These are phyloP conservation scores for Dacryopinax spathularia DNA, from an alignment of 768 basidiomycete species.

Conservation along the genomic window DNA sequence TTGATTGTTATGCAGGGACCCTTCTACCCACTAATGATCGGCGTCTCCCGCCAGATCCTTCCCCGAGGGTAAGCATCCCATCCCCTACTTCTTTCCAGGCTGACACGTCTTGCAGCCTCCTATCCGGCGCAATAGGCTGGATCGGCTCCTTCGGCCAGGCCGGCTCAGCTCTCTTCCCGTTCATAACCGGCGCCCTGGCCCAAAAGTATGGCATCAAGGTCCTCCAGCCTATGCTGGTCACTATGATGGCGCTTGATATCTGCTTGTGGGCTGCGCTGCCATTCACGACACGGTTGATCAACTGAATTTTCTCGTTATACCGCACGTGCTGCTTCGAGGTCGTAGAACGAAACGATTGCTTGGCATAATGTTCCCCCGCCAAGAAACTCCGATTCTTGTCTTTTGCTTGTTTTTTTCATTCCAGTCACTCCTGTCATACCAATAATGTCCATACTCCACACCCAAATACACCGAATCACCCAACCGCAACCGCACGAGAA, in stretches of 20 bases:
- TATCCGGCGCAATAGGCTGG: slow-evolving; percentile 41
- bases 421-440: too few species aligned
- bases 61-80: background rate
- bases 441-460: too few species aligned
- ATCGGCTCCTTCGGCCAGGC: slow-evolving; percentile 52
- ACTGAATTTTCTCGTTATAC: background rate
- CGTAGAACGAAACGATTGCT: too few species aligned
- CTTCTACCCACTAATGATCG: background rate
- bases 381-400: too few species aligned
- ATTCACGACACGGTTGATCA: background rate
- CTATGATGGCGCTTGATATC: slow-evolving; percentile 47
- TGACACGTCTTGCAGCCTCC: background rate
- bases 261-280: slow-evolving; percentile 31
- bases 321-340: background rate
- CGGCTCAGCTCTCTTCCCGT: slow-evolving; percentile 57
- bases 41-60: background rate
- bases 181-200: slow-evolving; percentile 50
- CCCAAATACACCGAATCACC: too few species aligned
- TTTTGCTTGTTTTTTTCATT: too few species aligned
- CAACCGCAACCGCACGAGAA: too few species aligned
- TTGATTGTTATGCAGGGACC: background rate
- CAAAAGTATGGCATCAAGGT: slow-evolving; percentile 44
- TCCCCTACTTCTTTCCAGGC: background rate
- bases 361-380: too few species aligned
- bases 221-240: slow-evolving; percentile 48